Percentiles rank a stretch among this genome's conserved stretches.
Conservation (phyloP, 768 basidiomycete species). For the Phylloporus sp. region DNA sequence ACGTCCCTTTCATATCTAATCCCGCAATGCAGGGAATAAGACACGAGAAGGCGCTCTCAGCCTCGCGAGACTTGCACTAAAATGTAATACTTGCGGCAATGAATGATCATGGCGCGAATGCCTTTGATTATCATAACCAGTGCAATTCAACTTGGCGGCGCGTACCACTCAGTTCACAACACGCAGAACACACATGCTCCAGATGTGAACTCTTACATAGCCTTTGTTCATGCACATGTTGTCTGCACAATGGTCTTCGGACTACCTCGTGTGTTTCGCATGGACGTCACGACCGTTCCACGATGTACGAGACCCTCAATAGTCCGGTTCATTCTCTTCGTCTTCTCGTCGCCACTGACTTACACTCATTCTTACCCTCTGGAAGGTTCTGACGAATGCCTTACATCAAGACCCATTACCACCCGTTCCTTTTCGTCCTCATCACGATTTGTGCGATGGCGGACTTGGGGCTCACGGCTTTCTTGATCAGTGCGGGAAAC, state of each 20-base stretch:
- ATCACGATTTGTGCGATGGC: constrained; percentile 66
- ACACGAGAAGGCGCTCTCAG: constrained; percentile 84
- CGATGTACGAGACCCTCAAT: constrained; percentile 22
- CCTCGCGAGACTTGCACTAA: constrained; percentile 70
- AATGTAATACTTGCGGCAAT: constrained; percentile 25
- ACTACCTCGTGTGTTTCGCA: constrained; percentile 32
- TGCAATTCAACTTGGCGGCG: constrained; percentile 11
- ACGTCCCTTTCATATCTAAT: constrained; percentile 7
- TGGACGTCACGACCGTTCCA: constrained; percentile 26
- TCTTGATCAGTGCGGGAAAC: constrained; percentile 67
- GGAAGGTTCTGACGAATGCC: constrained; percentile 31
- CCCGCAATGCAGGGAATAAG: constrained; percentile 61
- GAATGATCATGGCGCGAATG: constrained; percentile 13
- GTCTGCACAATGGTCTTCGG: constrained; percentile 6
- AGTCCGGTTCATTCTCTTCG: constrained; percentile 5
- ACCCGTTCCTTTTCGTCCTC: constrained; percentile 58
- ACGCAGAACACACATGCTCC: constrained; percentile 16
- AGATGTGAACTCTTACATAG: constrained; percentile 9
- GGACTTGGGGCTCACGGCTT: constrained; percentile 72
- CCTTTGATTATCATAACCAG: constrained; percentile 11
- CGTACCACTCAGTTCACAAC: constrained; percentile 4
- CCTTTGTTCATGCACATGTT: constrained; percentile 1
- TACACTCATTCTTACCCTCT: constrained; percentile 6
- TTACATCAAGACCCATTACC: constrained; percentile 50
- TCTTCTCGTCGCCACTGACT: constrained; percentile 13